phyloP scores from a whole-genome alignment of 2,329 filamentous ascomycete genomes.

The Sporothrix schenckii region DNA sequence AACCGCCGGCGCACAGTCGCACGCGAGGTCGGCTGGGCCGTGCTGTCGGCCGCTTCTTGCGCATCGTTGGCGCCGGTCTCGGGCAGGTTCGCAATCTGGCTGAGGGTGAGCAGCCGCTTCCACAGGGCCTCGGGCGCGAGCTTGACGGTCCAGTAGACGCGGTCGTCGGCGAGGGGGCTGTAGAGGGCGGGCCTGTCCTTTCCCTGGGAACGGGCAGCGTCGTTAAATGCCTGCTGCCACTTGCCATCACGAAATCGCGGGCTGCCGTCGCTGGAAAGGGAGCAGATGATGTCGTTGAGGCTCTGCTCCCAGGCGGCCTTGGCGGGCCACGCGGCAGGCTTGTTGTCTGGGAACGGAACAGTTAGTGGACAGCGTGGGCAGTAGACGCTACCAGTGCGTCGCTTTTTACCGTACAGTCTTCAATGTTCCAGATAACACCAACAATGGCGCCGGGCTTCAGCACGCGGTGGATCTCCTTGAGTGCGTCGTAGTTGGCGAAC shows the following conservation, averaged over 20 bases:
- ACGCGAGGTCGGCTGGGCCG: conserved; percentile 45
- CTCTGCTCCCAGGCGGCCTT: conserved; percentile 63
- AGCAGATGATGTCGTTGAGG: conserved; percentile 61
- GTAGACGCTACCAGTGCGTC: neutral
- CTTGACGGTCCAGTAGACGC: conserved; percentile 60
- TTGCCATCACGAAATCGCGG: conserved; percentile 66
- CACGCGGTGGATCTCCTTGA: conserved; percentile 67
- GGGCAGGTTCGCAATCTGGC: conserved; percentile 64
- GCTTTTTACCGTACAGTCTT: conserved; percentile 61
- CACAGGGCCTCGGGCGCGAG: conserved; percentile 63
- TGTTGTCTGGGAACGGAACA: conserved; percentile 58
- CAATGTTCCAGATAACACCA: conserved; percentile 73
- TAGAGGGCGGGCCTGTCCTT: conserved; percentile 52
- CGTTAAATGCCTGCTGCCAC: conserved; percentile 68
- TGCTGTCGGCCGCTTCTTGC: neutral
- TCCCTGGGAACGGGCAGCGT: conserved; percentile 41
- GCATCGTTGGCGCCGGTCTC: conserved; percentile 46
- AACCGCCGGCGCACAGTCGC: conserved; percentile 54
- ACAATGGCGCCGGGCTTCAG: conserved; percentile 63
- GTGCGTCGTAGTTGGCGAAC: conserved; percentile 66
- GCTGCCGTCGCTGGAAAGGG: conserved; percentile 58
- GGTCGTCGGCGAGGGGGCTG: conserved; percentile 62
- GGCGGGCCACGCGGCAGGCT: conserved; percentile 58
- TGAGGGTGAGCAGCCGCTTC: conserved; percentile 66
- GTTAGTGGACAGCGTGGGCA: neutral